Evolutionary conservation across 2,329 filamentous ascomycete genomes (phyloP).

Genomic region (Pleoardoris graminearum): DNA sequence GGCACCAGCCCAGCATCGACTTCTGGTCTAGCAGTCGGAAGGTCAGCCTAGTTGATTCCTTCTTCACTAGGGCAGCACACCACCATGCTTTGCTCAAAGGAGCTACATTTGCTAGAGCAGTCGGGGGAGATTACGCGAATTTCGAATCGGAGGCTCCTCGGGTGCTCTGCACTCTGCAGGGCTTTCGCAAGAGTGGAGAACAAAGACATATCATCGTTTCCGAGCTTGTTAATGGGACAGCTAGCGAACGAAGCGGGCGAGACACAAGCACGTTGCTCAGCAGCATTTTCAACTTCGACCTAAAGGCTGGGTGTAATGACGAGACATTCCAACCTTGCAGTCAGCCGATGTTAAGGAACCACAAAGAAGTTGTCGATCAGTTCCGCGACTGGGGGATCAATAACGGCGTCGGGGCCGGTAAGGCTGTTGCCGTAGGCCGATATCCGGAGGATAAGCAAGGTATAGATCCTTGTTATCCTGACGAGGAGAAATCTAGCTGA

Average conservation of each 20-base stretch:
- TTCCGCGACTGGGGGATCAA: not conserved
- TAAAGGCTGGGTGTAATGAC: not conserved
- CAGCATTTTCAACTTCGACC: not conserved
- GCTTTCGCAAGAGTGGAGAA: not conserved
- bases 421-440: not conserved
- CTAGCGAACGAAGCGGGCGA: not conserved
- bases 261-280: not conserved
- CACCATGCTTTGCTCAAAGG: not conserved
- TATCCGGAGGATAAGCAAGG: not conserved
- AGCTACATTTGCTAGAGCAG: not conserved
- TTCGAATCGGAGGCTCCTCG: not conserved
- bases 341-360: not conserved
- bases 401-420: not conserved
- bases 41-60: not conserved
- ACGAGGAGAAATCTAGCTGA: not conserved
- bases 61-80: not conserved
- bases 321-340: not conserved
- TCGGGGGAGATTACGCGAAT: not conserved
- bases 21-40: not conserved
- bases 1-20: not conserved
- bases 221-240: not conserved
- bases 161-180: not conserved
- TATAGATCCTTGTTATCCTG: not conserved
- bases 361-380: not conserved
- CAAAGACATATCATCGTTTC: not conserved